phyloP scores from a whole-genome alignment of 768 basidiomycete genomes.

The Amanita polypyramis region DNA sequence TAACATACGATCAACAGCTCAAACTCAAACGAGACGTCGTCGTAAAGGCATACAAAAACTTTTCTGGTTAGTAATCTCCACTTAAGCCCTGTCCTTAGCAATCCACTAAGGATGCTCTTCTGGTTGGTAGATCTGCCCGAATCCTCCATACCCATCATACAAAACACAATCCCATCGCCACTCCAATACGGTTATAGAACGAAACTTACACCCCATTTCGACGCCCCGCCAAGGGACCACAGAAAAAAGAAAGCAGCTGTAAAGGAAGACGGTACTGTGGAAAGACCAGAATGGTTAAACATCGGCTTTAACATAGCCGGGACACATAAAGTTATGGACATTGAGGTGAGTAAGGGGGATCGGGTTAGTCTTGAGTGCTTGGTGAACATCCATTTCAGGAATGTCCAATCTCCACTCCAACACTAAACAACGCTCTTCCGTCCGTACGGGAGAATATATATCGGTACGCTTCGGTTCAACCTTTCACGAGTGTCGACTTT shows the following conservation, averaged over 20 bases:
- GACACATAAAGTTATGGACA: conserved; percentile 70
- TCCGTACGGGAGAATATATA: conserved; percentile 56
- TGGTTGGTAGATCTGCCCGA: conserved; percentile 38
- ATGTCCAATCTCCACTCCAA: conserved; percentile 81
- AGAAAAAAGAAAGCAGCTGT: conserved; percentile 15
- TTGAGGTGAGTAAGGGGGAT: conserved; percentile 50
- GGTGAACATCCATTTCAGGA: conserved; percentile 39
- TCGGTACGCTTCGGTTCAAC: conserved; percentile 33
- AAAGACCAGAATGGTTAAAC: conserved; percentile 57
- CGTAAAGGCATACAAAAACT: conserved; percentile 72
- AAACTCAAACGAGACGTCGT: conserved; percentile 81
- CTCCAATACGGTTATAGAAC: conserved; percentile 89
- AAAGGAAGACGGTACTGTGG: conserved; percentile 7
- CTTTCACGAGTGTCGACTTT: not conserved
- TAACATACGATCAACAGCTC: conserved; percentile 81
- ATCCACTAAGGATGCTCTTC: conserved; percentile 8
- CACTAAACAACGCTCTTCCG: conserved; percentile 60
- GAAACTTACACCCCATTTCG: conserved; percentile 96
- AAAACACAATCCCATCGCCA: conserved; percentile 76
- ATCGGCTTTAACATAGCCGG: conserved; percentile 88
- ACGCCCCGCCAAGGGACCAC: conserved; percentile 47
- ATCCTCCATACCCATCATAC: conserved; percentile 50
- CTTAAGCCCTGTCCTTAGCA: no score
- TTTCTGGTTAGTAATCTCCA: conserved; percentile 34
- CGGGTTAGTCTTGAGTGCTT: not conserved